phyloP scores from a whole-genome alignment of 2,329 filamentous ascomycete species.

The Rachicladosporium sp. region DNA sequence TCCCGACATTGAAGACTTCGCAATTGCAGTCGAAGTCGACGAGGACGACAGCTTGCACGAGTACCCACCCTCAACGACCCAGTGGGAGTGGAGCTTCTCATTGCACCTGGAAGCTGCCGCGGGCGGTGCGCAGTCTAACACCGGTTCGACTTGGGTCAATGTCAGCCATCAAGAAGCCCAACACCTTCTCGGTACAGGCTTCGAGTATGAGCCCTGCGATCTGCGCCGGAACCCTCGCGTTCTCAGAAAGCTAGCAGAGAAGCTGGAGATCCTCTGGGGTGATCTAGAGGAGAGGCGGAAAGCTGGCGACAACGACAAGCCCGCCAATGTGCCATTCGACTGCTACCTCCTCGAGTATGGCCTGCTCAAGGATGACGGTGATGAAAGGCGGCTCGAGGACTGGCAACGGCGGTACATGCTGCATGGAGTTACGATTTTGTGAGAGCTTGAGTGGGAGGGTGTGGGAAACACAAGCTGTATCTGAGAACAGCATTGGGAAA shows the following conservation, averaged over 20 bases:
- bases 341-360: slow-evolving; percentile 34
- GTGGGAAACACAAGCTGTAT: background rate
- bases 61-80: slow-evolving; percentile 21
- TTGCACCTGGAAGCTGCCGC: slow-evolving; percentile 44
- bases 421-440: slow-evolving; percentile 3
- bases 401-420: slow-evolving; percentile 6
- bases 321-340: slow-evolving; percentile 33
- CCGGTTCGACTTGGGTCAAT: slow-evolving; percentile 49
- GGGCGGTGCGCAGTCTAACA: background rate
- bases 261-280: slow-evolving; percentile 72
- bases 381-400: background rate
- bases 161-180: slow-evolving; percentile 51
- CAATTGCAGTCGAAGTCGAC: slow-evolving; percentile 20
- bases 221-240: slow-evolving; percentile 41
- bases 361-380: slow-evolving; percentile 7
- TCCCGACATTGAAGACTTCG: slow-evolving; percentile 57
- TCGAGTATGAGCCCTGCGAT: slow-evolving; percentile 41
- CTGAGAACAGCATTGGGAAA: background rate
- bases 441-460: background rate
- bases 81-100: slow-evolving; percentile 77
- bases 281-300: slow-evolving; percentile 62
- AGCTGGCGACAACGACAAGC: slow-evolving; percentile 6
- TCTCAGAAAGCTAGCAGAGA: slow-evolving; percentile 50
- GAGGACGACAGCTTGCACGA: slow-evolving; percentile 23
- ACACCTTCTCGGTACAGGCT: slow-evolving; percentile 40